Percentiles rank a stretch among this genome's conserved stretches.
phyloP scores from a whole-genome alignment of 2,329 filamentous ascomycete genomes.

The Dactylellina leptospora region DNA sequence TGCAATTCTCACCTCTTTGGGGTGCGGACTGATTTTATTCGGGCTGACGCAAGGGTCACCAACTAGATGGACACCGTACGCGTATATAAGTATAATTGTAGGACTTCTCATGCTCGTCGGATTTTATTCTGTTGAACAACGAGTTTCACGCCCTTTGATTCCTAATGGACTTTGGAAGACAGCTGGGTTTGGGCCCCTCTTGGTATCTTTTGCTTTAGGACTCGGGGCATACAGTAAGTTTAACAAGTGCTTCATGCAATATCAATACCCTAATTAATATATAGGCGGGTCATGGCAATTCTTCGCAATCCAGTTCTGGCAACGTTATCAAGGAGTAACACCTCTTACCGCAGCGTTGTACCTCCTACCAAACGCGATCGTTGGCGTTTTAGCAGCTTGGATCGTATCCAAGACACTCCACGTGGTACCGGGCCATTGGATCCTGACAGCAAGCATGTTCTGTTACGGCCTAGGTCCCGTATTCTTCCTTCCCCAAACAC shows the following conservation, averaged over 20 bases:
- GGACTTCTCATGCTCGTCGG: neutral
- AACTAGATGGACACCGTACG: neutral
- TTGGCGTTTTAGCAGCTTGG: neutral
- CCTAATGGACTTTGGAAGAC: neutral
- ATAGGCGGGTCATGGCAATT: neutral
- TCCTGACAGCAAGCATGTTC: neutral
- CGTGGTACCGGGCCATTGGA: neutral
- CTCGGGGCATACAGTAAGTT: neutral
- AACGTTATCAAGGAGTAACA: neutral
- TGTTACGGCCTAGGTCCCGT: neutral
- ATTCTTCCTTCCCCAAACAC: neutral
- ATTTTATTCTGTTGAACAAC: neutral
- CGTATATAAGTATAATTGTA: neutral
- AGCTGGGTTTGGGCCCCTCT: neutral
- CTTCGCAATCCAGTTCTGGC: neutral
- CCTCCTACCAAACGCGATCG: neutral
- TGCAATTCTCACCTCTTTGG: neutral
- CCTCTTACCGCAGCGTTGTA: neutral
- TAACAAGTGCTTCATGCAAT: neutral
- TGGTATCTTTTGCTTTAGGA: neutral
- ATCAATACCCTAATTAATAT: neutral
- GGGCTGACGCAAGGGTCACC: neutral
- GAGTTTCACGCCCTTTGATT: neutral
- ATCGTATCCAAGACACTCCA: neutral
- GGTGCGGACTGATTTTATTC: neutral